phyloP scores from a whole-genome alignment of 2,329 filamentous ascomycete species.

The Colletotrichum lindemuthianum region DNA sequence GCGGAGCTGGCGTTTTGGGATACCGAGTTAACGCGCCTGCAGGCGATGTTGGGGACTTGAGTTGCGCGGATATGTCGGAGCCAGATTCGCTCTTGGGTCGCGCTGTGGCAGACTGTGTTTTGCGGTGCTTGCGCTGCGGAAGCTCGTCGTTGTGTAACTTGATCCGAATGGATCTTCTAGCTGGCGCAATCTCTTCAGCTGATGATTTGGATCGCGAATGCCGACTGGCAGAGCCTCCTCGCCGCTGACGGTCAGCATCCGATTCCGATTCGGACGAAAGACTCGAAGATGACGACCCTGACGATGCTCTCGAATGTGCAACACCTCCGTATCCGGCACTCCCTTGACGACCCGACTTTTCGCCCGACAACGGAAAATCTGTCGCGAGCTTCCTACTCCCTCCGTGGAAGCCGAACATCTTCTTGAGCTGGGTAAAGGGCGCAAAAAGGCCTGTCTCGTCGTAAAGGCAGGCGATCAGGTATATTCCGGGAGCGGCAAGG shows the following conservation, averaged over 20 bases:
- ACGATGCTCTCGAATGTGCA: slow-evolving; percentile 44
- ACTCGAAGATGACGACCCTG: slow-evolving; percentile 69
- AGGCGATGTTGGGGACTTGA: slow-evolving; percentile 94
- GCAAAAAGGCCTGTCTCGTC: slow-evolving; percentile 83
- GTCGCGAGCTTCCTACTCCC: slow-evolving; percentile 60
- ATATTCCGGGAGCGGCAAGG: slow-evolving; percentile 81
- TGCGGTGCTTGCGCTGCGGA: slow-evolving; percentile 77
- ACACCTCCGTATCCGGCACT: slow-evolving; percentile 36
- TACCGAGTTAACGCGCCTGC: slow-evolving; percentile 84
- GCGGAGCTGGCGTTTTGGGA: slow-evolving; percentile 87
- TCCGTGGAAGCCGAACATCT: slow-evolving; percentile 63
- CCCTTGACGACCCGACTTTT: slow-evolving; percentile 41
- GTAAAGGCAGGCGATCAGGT: slow-evolving; percentile 84
- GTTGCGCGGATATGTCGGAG: slow-evolving; percentile 75
- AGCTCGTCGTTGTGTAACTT: slow-evolving; percentile 87
- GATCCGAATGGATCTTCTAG: slow-evolving; percentile 86
- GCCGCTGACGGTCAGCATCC: slow-evolving; percentile 56
- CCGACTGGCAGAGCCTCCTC: slow-evolving; percentile 46
- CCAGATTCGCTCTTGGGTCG: slow-evolving; percentile 52
- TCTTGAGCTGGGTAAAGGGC: slow-evolving; percentile 77
- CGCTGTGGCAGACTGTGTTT: slow-evolving; percentile 61
- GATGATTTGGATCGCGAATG: slow-evolving; percentile 74
- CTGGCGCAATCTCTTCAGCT: slow-evolving; percentile 72
- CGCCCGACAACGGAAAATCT: slow-evolving; percentile 44
- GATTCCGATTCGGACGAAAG: slow-evolving; percentile 78